These are phyloP conservation scores for Pythium coloratum DNA, from an alignment of 352 stramenopile genomes.

Conservation along the genomic window DNA sequence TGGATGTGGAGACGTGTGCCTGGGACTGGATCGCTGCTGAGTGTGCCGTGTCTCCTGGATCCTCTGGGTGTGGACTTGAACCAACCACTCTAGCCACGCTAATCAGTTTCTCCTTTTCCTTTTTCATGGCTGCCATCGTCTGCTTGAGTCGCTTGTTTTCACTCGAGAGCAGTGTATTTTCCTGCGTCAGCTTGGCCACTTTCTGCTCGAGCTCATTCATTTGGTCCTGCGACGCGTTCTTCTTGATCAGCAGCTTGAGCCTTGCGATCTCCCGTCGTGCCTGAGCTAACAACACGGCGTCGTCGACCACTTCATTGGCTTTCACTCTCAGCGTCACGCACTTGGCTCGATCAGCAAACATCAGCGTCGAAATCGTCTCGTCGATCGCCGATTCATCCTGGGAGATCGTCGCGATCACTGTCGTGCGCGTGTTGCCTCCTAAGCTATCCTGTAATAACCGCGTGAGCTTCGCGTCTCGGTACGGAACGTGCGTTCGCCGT, in stretches of 20 bases:
- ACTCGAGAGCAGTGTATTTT: slow-evolving; percentile 39
- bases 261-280: slow-evolving; percentile 71
- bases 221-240: slow-evolving; percentile 36
- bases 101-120: neutral
- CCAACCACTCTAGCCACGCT: neutral
- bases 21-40: neutral
- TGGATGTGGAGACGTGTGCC: neutral
- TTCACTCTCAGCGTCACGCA: slow-evolving; percentile 71
- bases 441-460: slow-evolving; percentile 88
- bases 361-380: slow-evolving; percentile 90
- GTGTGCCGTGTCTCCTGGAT: too few species aligned
- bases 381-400: slow-evolving; percentile 75
- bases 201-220: slow-evolving; percentile 48
- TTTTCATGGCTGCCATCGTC: slow-evolving; percentile 14
- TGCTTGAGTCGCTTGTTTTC: slow-evolving; percentile 60
- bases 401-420: slow-evolving; percentile 89
- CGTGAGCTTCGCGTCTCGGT: slow-evolving; percentile 97
- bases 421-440: slow-evolving; percentile 87
- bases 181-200: slow-evolving; percentile 23
- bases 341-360: slow-evolving; percentile 88
- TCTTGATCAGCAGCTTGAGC: slow-evolving; percentile 60
- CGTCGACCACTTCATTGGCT: slow-evolving; percentile 82
- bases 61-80: neutral
- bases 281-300: slow-evolving; percentile 72
- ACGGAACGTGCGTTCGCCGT: slow-evolving; percentile 89